A percentile compares a stretch with the other conserved stretches of the same genome.
phyloP scores from a whole-genome alignment of 805 yeast genomes.

The Jamesozyma lodderae region DNA sequence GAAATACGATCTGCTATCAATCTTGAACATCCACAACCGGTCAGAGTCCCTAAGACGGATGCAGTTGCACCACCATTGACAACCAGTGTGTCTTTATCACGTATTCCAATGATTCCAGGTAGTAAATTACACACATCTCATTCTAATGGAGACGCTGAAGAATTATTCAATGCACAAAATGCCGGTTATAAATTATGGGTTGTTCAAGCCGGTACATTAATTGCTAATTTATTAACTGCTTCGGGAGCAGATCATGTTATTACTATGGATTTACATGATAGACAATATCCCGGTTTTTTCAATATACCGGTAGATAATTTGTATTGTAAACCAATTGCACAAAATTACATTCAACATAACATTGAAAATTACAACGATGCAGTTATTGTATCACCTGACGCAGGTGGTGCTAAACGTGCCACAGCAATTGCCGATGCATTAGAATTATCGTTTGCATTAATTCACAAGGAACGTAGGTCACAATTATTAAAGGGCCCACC shows the following conservation, averaged over 20 bases:
- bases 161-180: slow-evolving; percentile 34
- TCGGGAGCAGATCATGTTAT: slow-evolving; percentile 96
- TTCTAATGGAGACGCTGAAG: slow-evolving; percentile 22
- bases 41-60: slow-evolving; percentile 2
- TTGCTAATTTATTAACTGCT: slow-evolving; percentile 77
- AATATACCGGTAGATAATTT: slow-evolving; percentile 93
- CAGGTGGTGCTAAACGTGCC: slow-evolving; percentile 98
- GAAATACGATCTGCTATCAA: slow-evolving; percentile 15
- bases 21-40: slow-evolving; percentile 11
- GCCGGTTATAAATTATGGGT: slow-evolving; percentile 89
- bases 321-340: slow-evolving; percentile 79
- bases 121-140: slow-evolving; percentile 21
- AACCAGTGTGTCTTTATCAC: slow-evolving; percentile 20
- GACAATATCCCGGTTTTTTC: slow-evolving; percentile 96
- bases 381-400: slow-evolving; percentile 94
- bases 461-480: slow-evolving; percentile 83
- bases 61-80: slow-evolving; percentile 6
- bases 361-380: slow-evolving; percentile 77
- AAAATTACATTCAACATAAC: slow-evolving; percentile 68
- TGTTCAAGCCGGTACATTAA: slow-evolving; percentile 86
- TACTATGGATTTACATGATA: slow-evolving; percentile 96
- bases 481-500: slow-evolving; percentile 32
- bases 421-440: slow-evolving; percentile 87
- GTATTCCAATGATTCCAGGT: slow-evolving; percentile 32
- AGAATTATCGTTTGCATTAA: slow-evolving; percentile 83